These are phyloP conservation scores for Castanea sativa DNA, from an alignment of 306 rosid genomes.

Conservation along the genomic window DNA sequence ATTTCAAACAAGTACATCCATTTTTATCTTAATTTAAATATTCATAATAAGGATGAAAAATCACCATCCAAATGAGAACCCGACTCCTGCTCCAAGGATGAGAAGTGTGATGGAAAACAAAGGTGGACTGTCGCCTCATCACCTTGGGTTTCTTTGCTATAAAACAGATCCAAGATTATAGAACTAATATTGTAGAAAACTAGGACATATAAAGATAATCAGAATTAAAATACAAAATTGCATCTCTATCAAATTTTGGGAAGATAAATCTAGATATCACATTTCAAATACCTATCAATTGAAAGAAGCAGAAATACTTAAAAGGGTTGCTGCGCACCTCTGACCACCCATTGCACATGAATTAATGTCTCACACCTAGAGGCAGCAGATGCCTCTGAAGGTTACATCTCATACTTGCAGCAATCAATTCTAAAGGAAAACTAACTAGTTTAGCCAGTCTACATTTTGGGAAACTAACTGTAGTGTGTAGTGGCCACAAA, in stretches of 20 bases:
- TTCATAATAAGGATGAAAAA: constrained; percentile 15
- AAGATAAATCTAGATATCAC: background rate
- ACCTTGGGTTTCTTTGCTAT: constrained; percentile 71
- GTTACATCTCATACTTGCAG: background rate
- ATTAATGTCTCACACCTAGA: background rate
- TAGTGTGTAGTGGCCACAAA: background rate
- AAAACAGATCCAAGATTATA: constrained; percentile 13
- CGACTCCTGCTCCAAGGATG: constrained; percentile 98
- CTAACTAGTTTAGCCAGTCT: background rate
- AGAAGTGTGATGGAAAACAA: constrained; percentile 86
- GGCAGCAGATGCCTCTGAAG: background rate
- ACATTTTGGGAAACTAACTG: background rate
- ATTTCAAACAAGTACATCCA: background rate
- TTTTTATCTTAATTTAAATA: background rate
- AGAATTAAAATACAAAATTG: background rate
- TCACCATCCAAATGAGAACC: constrained; percentile 90
- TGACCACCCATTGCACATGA: background rate
- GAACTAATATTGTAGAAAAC: background rate
- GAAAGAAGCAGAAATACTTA: background rate
- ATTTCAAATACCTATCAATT: background rate
- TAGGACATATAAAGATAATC: background rate
- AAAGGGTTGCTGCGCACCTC: background rate
- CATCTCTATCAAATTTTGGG: background rate
- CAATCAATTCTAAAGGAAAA: background rate
- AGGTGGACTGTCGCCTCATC: constrained; percentile 88